A percentile compares a stretch with the other conserved stretches of the same genome.
phyloP scores from a whole-genome alignment of 257 asterid genomes.

The Petrea volubilis region DNA sequence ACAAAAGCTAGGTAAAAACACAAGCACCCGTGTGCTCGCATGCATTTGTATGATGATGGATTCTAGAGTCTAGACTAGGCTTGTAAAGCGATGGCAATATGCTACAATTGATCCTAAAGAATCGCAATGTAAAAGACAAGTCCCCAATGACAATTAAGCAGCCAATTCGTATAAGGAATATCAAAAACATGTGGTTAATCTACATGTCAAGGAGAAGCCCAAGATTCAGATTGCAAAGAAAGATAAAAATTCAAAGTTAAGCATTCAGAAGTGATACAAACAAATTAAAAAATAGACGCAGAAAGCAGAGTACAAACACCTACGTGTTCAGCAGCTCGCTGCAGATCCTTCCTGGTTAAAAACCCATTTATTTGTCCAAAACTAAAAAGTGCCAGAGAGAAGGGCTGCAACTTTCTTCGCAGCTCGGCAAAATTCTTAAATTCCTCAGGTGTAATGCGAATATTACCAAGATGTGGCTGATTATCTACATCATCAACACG shows the following conservation, averaged over 20 bases:
- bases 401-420: constrained; percentile 68
- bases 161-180: background rate
- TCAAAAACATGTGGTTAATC: background rate
- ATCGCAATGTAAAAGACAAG: background rate
- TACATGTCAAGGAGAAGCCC: background rate
- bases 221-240: background rate
- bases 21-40: background rate
- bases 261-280: background rate
- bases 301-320: constrained; percentile 13
- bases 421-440: constrained; percentile 72
- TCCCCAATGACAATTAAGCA: background rate
- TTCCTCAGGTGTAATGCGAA: constrained; percentile 68
- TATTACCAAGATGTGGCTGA: constrained; percentile 45
- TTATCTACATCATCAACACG: constrained; percentile 67
- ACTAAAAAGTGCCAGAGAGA: constrained; percentile 78
- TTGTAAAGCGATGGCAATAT: background rate
- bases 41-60: background rate
- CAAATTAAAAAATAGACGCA: background rate
- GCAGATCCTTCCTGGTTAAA: constrained; percentile 68
- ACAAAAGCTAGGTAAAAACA: background rate
- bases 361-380: constrained; percentile 75
- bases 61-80: background rate
- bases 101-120: background rate
- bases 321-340: constrained; percentile 88
- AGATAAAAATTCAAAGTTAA: background rate